Evolutionary conservation across 2,329 filamentous ascomycete genomes (phyloP).

Genomic region (Trichoderma koningii): DNA sequence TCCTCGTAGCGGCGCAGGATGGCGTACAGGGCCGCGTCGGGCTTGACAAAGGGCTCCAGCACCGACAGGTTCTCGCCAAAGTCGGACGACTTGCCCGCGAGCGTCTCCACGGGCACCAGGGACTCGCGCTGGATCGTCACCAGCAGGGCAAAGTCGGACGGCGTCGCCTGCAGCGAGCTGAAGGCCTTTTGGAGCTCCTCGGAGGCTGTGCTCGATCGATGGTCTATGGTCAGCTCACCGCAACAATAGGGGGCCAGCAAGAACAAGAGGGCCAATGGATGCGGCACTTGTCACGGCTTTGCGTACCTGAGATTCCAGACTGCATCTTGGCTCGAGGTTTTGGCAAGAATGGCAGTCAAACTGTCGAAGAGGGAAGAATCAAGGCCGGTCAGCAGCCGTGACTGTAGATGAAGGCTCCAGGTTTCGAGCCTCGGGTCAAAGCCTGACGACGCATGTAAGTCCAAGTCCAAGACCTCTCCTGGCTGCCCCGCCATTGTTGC

Average conservation of each 20-base stretch:
- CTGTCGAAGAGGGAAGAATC: not conserved
- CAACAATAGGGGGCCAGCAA: not conserved
- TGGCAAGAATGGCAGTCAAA: not conserved
- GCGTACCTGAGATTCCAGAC: conserved; percentile 72
- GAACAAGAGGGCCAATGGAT: not conserved
- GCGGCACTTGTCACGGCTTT: not conserved
- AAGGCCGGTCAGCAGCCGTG: conserved; percentile 1
- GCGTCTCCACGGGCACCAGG: conserved; percentile 60
- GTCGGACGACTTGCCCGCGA: conserved; percentile 56
- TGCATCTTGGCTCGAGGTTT: conserved; percentile 57
- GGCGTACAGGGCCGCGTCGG: conserved; percentile 70
- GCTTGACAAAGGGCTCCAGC: conserved; percentile 64
- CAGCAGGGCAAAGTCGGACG: conserved; percentile 68
- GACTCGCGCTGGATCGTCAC: conserved; percentile 70
- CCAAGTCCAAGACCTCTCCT: conserved; percentile 6
- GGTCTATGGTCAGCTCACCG: conserved; percentile 24
- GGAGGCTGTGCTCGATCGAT: conserved; percentile 57
- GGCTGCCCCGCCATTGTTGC: conserved; percentile 25
- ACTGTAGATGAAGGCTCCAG: conserved; percentile 19
- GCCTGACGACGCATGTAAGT: conserved; percentile 26
- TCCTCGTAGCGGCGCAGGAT: conserved; percentile 68
- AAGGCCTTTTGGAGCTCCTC: conserved; percentile 75
- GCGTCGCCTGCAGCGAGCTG: conserved; percentile 64
- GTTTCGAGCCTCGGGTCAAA: conserved; percentile 15
- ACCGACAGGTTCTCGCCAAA: conserved; percentile 66